Percentiles rank a stretch among this genome's conserved stretches.
phyloP scores from a whole-genome alignment of 257 asterid species.

The Craterostigma plantagineum region DNA sequence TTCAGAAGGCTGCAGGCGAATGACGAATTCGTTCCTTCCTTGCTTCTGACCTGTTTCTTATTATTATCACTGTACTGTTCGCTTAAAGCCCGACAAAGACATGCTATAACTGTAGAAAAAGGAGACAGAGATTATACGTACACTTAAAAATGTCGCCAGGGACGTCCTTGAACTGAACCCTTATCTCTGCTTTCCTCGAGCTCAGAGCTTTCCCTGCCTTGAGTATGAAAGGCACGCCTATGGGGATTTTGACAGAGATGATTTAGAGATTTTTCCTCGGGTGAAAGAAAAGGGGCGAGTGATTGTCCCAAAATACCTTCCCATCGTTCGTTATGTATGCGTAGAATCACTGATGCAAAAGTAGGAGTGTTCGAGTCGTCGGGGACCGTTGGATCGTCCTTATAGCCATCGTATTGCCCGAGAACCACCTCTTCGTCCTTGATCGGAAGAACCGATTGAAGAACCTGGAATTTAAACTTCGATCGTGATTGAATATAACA shows the following conservation, averaged over 20 bases:
- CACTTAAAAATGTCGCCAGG: constrained; percentile 90
- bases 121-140: constrained; percentile 21
- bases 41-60: constrained; percentile 72
- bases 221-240: constrained; percentile 92
- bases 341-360: constrained; percentile 55
- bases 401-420: constrained; percentile 93
- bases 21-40: constrained; percentile 91
- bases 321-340: constrained; percentile 83
- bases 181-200: constrained; percentile 90
- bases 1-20: constrained; percentile 93
- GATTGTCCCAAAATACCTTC: constrained; percentile 31
- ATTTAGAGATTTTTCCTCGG: too few species aligned
- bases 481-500: too few species aligned
- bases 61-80: too few species aligned
- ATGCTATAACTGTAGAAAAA: too few species aligned
- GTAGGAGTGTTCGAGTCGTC: constrained; percentile 80
- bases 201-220: constrained; percentile 96
- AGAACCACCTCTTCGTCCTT: constrained; percentile 84
- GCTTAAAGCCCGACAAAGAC: too few species aligned
- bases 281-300: too few species aligned
- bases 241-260: constrained; percentile 5
- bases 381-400: constrained; percentile 90
- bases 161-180: constrained; percentile 93
- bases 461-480: constrained; percentile 38
- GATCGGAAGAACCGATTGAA: constrained; percentile 77